Base-by-base conservation (phyloP, 768 basidiomycete species). In the Saitozyma sp. region DNA sequence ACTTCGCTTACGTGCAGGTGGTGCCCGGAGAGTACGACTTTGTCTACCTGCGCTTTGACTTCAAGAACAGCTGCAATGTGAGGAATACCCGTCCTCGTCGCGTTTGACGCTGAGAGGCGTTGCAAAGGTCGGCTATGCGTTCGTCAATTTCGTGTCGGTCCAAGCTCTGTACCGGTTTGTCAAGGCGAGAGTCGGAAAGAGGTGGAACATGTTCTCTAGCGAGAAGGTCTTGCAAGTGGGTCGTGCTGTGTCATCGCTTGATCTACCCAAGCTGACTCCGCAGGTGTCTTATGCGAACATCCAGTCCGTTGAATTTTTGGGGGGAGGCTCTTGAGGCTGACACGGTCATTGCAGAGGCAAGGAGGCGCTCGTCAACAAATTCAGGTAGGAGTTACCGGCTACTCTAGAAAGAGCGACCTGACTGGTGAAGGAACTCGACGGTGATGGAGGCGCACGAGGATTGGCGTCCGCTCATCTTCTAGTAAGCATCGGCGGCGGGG, bases 11-110 rank as follows among this genome's bases (percentile, higher is more conserved):
- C 56, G 2, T 17, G 9, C 45, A 79, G 78, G 71, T 73, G n/a
- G 75, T 76, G 16, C 78, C 78, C 1, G 66, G 70, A 7, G 71
- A 65, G 9, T 74, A 71, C 55, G 76, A 78, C 63, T 79, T 79
- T 63, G 73, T 76, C 42, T 79, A 79, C 51, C 69, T 79, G 7
- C 71, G 78, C 8, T 78, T 78, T 53, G 78, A 79, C 56, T 79
- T 78, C 66, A 66, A 68, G 43, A 76, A 76, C 56, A 64, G 69
- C 48, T 79, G 78, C 63, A 79, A 79, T 57, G 74, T 75, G 53
- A 63, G 57, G 14, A 50, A 20, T 37, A 11, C 2, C 1, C 1
- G 19, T 13, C n/a, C 29, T 50, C 16, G 50, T 51, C n/a, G 45
- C 8, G 17, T 19, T 10, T 6, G 20, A 8, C 50, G 58, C 53